These are phyloP conservation scores for Ramichloridium luteum DNA, from an alignment of 2,329 filamentous ascomycete species.

Conservation along the genomic window DNA sequence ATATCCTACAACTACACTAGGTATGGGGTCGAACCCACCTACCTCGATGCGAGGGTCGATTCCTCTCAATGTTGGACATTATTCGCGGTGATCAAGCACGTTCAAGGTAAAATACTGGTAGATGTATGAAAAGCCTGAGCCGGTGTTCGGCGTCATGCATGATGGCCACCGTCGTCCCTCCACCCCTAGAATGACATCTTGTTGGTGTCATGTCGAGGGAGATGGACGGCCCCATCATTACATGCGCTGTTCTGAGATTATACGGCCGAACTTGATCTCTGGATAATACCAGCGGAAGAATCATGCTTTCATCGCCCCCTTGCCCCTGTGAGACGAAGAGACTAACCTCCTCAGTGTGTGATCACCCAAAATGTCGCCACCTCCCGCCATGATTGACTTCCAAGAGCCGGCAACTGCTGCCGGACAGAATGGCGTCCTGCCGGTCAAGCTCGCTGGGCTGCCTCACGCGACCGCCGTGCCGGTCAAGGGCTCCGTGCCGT, in stretches of 20 bases:
- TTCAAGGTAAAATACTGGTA: too few species aligned
- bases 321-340: slow-evolving; percentile 23
- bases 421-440: slow-evolving; percentile 33
- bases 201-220: background rate
- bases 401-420: slow-evolving; percentile 32
- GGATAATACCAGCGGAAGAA: slow-evolving; percentile 99
- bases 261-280: slow-evolving; percentile 91
- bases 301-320: slow-evolving; percentile 60
- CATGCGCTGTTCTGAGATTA: slow-evolving; percentile 67
- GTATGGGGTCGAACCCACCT: too few species aligned
- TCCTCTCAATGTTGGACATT: too few species aligned
- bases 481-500: slow-evolving; percentile 29
- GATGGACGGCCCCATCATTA: background rate
- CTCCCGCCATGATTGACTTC: slow-evolving; percentile 50
- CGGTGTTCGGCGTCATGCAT: slow-evolving; percentile 1
- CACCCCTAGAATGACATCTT: background rate
- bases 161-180: background rate
- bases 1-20: too few species aligned
- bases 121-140: slow-evolving; percentile 1
- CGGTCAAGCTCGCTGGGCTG: slow-evolving; percentile 35
- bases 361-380: slow-evolving; percentile 60
- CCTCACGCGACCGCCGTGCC: slow-evolving; percentile 25
- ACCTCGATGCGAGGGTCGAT: too few species aligned
- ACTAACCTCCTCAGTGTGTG: slow-evolving; percentile 28
- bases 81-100: too few species aligned